Evolutionary conservation across 169 alveolate species (phyloP).

Genomic region (Eimeria acervulina): DNA sequence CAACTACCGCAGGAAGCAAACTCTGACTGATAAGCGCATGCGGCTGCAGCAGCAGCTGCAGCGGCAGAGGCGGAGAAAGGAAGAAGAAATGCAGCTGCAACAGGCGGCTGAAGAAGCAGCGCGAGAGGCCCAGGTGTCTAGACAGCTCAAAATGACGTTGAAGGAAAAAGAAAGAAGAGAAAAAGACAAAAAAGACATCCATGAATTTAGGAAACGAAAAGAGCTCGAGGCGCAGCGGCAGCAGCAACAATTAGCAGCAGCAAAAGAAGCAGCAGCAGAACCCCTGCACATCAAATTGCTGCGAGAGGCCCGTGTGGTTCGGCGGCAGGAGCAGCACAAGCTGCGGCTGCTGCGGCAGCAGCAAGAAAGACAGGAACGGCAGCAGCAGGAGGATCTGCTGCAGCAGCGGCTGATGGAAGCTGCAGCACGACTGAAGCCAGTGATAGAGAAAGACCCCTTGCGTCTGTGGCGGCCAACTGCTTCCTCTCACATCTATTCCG

Average conservation of each 20-base stretch:
- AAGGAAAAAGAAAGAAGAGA: conserved; percentile 24
- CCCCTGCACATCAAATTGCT: neutral
- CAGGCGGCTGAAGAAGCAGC: conserved; percentile 3
- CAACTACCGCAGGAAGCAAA: neutral
- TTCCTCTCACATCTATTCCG: neutral
- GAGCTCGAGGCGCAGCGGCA: conserved; percentile 20
- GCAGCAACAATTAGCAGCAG: neutral
- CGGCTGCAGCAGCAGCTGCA: neutral
- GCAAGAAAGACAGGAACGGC: conserved; percentile 20
- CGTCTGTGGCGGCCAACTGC: conserved; percentile 5
- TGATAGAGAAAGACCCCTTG: neutral
- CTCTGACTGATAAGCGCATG: neutral
- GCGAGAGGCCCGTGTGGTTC: conserved; percentile 36
- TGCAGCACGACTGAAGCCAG: conserved; percentile 39
- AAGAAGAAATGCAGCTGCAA: neutral
- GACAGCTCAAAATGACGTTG: neutral
- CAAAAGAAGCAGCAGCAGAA: neutral
- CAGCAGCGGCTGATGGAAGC: neutral
- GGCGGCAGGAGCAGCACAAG: conserved; percentile 43
- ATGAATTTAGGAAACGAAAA: neutral
- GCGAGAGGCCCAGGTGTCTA: neutral
- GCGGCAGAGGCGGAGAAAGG: neutral
- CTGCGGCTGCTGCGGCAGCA: conserved; percentile 16
- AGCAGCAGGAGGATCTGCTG: conserved; percentile 48
- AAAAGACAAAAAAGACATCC: neutral